Conservation (phyloP, 371 early-diverging fungal genomes). For the Batrachochytrium dendrobatidis region DNA sequence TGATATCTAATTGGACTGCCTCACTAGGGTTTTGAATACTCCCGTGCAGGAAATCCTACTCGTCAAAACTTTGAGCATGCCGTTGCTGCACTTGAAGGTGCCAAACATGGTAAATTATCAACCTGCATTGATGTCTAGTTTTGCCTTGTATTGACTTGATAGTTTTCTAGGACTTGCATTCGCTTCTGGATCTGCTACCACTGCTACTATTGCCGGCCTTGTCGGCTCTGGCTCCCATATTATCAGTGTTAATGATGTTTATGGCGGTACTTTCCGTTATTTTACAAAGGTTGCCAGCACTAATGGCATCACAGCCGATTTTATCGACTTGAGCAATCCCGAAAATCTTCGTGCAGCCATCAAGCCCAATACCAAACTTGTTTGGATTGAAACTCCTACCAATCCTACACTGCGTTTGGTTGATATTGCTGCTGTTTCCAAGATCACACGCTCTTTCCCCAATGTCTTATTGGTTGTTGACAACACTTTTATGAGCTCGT, state of each 20-base stretch:
- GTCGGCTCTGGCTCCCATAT: conserved; percentile 74
- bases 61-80: conserved; percentile 83
- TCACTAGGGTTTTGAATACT: conserved; percentile 84
- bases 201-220: conserved; percentile 76
- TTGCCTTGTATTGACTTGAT: conserved; percentile 87
- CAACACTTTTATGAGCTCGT: conserved; percentile 97
- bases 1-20: conserved; percentile 6
- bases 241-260: conserved; percentile 90
- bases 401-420: conserved; percentile 93
- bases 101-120: conserved; percentile 54
- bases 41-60: conserved; percentile 92
- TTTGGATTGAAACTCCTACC: conserved; percentile 96
- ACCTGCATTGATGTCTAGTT: conserved; percentile 73
- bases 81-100: conserved; percentile 86
- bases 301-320: conserved; percentile 58
- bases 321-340: conserved; percentile 82
- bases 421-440: conserved; percentile 81
- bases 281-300: conserved; percentile 85
- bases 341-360: conserved; percentile 57
- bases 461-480: conserved; percentile 82
- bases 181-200: conserved; percentile 87
- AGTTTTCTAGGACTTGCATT: conserved; percentile 90
- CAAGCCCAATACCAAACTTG: conserved; percentile 59
- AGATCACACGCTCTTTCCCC: conserved; percentile 70
- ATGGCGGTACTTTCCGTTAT: conserved; percentile 96